A percentile compares a stretch with the other conserved stretches of the same genome.
These are phyloP conservation scores for Bipolaris gigantea DNA, from an alignment of 2,329 filamentous ascomycete species.

Conservation along the genomic window DNA sequence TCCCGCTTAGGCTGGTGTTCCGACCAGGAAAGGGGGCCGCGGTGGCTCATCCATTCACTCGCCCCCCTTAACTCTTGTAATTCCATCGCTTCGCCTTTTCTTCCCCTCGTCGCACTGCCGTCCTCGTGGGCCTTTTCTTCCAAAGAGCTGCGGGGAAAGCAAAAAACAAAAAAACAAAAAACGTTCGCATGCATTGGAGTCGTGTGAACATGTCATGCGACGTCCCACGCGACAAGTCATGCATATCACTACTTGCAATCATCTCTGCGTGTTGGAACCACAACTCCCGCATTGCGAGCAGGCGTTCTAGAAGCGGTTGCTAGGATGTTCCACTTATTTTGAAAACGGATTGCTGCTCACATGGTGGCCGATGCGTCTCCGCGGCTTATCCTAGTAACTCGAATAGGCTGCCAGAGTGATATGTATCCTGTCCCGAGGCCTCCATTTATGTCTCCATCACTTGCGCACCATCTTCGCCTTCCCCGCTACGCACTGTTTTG, in stretches of 20 bases:
- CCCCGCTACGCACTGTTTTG: constrained; percentile 1
- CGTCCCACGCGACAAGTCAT: not conserved
- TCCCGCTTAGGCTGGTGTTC: constrained; percentile 12
- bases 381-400: constrained; percentile 13
- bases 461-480: constrained; percentile 5
- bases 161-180: too few species aligned
- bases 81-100: not conserved
- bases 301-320: constrained; percentile 21
- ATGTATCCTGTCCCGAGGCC: constrained; percentile 11
- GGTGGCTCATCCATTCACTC: constrained; percentile 1
- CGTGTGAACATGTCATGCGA: not conserved
- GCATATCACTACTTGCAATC: not conserved
- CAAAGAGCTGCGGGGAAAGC: not conserved
- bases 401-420: constrained; percentile 11
- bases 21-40: constrained; percentile 13
- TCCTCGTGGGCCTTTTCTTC: too few species aligned
- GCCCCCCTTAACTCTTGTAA: not conserved
- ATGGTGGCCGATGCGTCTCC: constrained; percentile 21
- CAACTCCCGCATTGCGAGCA: constrained; percentile 7
- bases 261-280: constrained; percentile 1
- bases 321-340: constrained; percentile 17
- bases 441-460: constrained; percentile 9
- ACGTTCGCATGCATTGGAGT: not conserved
- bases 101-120: not conserved
- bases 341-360: constrained; percentile 15